These are phyloP conservation scores for Polyporus arcularius DNA, from an alignment of 768 basidiomycete species.

Conservation along the genomic window DNA sequence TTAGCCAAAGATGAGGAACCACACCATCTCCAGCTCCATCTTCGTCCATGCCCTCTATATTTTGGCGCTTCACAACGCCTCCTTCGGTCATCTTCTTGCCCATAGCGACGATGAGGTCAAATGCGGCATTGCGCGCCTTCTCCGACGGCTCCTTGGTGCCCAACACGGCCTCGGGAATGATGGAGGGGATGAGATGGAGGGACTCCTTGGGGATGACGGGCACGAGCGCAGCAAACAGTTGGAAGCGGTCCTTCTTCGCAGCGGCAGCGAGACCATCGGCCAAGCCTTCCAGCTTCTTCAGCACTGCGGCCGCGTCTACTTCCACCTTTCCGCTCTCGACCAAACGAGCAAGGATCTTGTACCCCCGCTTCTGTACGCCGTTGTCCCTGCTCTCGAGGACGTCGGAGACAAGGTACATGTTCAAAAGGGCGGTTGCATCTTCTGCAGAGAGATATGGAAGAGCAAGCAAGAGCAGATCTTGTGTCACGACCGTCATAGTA, in stretches of 20 bases:
- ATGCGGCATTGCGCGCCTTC: conserved; percentile 85
- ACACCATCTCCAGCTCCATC: conserved; percentile 53
- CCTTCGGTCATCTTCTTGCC: conserved; percentile 89
- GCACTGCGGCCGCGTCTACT: conserved; percentile 55
- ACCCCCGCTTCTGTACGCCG: conserved; percentile 93
- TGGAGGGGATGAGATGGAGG: conserved; percentile 81
- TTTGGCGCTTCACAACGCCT: conserved; percentile 74
- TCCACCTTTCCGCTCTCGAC: conserved; percentile 62
- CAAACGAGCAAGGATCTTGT: conserved; percentile 80
- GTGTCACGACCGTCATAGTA: conserved; percentile 61
- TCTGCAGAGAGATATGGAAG: conserved; percentile 68
- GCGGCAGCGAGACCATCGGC: conserved; percentile 71
- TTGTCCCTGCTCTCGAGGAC: conserved; percentile 80
- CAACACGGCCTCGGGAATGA: conserved; percentile 92
- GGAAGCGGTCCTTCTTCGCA: conserved; percentile 93
- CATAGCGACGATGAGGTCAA: conserved; percentile 89
- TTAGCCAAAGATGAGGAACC: not conserved
- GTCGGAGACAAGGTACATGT: conserved; percentile 63
- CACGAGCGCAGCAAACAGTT: conserved; percentile 70
- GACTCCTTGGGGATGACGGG: conserved; percentile 65
- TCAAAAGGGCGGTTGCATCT: conserved; percentile 67
- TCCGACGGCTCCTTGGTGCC: conserved; percentile 98
- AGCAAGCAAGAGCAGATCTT: conserved; percentile 85
- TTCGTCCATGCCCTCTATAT: conserved; percentile 85
- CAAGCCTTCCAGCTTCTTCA: conserved; percentile 66